Percentiles rank a stretch among this genome's conserved stretches.
Evolutionary conservation across 805 yeast genomes (phyloP).

Genomic region (Saccharomycopsis sp.): DNA sequence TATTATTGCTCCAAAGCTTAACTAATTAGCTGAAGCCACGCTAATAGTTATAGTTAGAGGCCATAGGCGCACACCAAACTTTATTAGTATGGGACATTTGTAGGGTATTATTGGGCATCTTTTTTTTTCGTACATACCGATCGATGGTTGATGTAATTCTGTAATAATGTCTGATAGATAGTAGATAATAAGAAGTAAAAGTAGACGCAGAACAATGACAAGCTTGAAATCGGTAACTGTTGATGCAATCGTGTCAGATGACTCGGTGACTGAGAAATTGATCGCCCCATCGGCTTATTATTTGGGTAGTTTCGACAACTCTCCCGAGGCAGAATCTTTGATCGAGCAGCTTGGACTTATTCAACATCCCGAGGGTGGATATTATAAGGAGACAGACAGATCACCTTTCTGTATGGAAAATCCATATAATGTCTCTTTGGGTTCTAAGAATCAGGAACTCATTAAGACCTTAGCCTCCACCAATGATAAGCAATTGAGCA

Average conservation of each 20-base stretch:
- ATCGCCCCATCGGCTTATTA: neutral
- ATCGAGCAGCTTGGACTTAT: conserved; percentile 33
- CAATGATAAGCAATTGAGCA: conserved; percentile 20
- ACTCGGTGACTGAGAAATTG: neutral
- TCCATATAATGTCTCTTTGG: conserved; percentile 28
- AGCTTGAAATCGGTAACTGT: neutral
- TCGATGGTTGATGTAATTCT: too few species aligned
- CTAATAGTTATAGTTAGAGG: neutral
- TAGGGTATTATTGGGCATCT: neutral
- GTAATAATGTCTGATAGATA: too few species aligned
- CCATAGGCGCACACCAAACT: neutral
- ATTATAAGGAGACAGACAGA: conserved; percentile 50
- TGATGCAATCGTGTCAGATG: neutral
- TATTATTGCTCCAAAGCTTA: neutral
- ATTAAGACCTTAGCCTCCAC: conserved; percentile 5
- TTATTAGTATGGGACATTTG: neutral
- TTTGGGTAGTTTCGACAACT: neutral
- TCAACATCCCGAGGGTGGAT: conserved; percentile 52
- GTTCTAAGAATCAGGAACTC: conserved; percentile 5
- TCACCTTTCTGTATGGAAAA: conserved; percentile 38
- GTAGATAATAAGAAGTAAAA: neutral
- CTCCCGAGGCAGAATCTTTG: conserved; percentile 23
- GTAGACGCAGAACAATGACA: neutral
- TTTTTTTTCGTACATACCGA: neutral
- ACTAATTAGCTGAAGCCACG: neutral